Conservation (phyloP, 179 eudicot genomes). For the Silene coronaria region DNA sequence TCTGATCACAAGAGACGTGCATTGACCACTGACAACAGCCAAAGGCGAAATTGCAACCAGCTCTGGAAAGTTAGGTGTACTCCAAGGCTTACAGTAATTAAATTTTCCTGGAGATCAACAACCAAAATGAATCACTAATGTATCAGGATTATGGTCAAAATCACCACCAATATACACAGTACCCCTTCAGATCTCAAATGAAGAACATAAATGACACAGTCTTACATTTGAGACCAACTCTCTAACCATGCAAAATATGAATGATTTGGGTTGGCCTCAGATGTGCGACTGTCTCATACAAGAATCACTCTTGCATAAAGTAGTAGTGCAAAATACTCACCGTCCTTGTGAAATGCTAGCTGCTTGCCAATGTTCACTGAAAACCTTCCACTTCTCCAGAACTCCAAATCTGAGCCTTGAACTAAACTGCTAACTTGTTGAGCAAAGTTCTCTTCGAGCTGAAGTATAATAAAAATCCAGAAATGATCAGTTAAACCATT, state of each 20-base stretch:
- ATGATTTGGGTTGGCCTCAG: too few relatives aligned
- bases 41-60: conserved; percentile 65
- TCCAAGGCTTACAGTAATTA: conserved; percentile 57
- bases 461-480: conserved; percentile 28
- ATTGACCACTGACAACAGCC: conserved; percentile 72
- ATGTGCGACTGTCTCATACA: too few relatives aligned
- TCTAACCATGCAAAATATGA: too few relatives aligned
- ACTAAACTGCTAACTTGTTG: conserved; percentile 43
- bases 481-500: conserved; percentile 5
- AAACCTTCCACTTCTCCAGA: conserved; percentile 74
- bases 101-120: conserved; percentile 44
- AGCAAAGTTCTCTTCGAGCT: conserved; percentile 58
- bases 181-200: background rate
- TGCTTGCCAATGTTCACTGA: conserved; percentile 52
- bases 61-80: conserved; percentile 49
- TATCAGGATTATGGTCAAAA: background rate
- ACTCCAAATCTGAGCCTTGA: conserved; percentile 43
- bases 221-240: too few relatives aligned
- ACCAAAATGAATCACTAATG: background rate
- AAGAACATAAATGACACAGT: too few relatives aligned
- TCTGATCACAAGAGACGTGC: conserved; percentile 46
- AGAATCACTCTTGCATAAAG: background rate
- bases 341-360: conserved; percentile 56
- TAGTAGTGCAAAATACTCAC: conserved; percentile 26
- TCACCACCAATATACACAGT: background rate